These are phyloP conservation scores for Xylaria sp. DNA, from an alignment of 2,329 filamentous ascomycete species.

Conservation along the genomic window DNA sequence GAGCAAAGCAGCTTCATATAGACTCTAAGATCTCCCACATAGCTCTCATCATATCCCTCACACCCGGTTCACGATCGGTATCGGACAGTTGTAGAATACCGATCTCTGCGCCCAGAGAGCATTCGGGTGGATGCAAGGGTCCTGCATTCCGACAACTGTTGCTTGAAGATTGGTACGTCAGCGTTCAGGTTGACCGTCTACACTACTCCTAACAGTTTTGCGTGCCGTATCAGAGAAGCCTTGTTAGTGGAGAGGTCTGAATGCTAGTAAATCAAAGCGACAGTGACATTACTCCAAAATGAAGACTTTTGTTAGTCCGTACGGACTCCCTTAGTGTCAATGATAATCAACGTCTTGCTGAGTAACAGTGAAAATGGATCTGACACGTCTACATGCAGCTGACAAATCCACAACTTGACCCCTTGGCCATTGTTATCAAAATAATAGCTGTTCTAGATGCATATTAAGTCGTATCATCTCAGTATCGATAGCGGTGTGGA, in stretches of 20 bases:
- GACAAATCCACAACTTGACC: constrained; percentile 16
- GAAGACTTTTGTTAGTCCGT: background rate
- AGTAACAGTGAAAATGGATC: background rate
- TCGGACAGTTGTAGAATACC: constrained; percentile 19
- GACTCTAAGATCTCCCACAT: background rate
- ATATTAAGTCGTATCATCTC: background rate
- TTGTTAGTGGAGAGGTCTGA: background rate
- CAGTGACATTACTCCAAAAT: background rate
- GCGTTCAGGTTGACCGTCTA: background rate
- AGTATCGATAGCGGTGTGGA: constrained; percentile 2
- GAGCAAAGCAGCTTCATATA: constrained; percentile 4
- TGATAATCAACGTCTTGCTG: background rate
- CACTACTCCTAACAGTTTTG: background rate
- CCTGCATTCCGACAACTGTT: background rate
- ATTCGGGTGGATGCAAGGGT: background rate
- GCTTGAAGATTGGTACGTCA: background rate
- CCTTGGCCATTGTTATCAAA: background rate
- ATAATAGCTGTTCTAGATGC: background rate
- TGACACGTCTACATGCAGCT: background rate
- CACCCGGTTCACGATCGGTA: background rate
- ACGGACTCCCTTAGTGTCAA: background rate
- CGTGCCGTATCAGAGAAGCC: background rate
- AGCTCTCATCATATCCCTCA: background rate
- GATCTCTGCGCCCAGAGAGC: constrained; percentile 4
- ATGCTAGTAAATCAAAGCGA: background rate